Evolutionary conservation across 108 stramenopile species (phyloP).

Genomic region (Skeletonema grethae): DNA sequence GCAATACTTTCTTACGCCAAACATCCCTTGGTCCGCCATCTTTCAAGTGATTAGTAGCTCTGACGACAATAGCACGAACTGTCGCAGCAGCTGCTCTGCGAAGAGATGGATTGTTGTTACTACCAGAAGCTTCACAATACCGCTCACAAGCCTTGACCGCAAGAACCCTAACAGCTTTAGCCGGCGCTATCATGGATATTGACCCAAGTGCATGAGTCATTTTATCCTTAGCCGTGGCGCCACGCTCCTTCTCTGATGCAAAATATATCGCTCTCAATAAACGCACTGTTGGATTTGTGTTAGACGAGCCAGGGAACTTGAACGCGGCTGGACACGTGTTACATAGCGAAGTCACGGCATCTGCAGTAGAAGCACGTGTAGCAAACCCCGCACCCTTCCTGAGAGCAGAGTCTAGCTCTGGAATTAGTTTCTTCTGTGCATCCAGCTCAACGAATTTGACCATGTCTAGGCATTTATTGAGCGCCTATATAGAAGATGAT

Average conservation of each 20-base stretch:
- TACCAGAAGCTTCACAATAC: constrained; percentile 57
- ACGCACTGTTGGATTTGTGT: constrained; percentile 70
- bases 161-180: constrained; percentile 58
- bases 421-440: constrained; percentile 64
- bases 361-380: constrained; percentile 82
- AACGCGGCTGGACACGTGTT: constrained; percentile 71
- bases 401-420: constrained; percentile 48
- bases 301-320: constrained; percentile 55
- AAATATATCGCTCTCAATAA: constrained; percentile 82
- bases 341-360: constrained; percentile 70
- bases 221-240: constrained; percentile 67
- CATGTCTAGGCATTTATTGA: constrained; percentile 80
- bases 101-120: constrained; percentile 61
- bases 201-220: constrained; percentile 73
- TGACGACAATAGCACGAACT: constrained; percentile 73
- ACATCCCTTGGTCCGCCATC: constrained; percentile 79
- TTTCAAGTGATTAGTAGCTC: constrained; percentile 68
- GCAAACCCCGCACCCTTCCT: constrained; percentile 68
- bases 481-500: constrained; percentile 25
- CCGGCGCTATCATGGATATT: constrained; percentile 66
- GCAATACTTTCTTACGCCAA: constrained; percentile 71
- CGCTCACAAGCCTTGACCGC: constrained; percentile 63
- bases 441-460: constrained; percentile 45
- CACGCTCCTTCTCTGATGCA: constrained; percentile 77
- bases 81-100: constrained; percentile 75